Base-by-base conservation (phyloP, 2,329 filamentous ascomycete genomes). In the Stenocarpella maydis region DNA sequence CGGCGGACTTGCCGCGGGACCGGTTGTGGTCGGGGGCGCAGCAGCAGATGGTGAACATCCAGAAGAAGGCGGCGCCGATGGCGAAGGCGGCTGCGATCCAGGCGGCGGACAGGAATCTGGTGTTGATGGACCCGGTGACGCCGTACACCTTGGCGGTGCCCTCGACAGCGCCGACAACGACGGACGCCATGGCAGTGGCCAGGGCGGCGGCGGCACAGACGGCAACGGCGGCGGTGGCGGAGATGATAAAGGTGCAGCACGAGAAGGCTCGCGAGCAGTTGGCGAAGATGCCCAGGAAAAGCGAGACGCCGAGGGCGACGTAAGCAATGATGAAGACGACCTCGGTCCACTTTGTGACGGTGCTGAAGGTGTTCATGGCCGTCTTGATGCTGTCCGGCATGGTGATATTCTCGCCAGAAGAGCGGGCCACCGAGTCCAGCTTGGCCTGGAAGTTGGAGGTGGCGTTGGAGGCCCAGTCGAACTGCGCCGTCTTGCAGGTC, bases 11-110 rank as follows among this genome's bases (percentile, higher is more conserved):
- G 53, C 73, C 68, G 68, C 73, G 71, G 50, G 73, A 77, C 71
- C 72, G 66, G 72, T 78, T 79, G 74, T 78, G 80, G 73, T 93
- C 93, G 74, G 83, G 81, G 69, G 87, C 90, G 86, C 95, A 97
- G 89, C 95, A 98, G 91, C 95, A 98, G 76, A 92, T 88, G 80
- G 90, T 93, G 80, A 97, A 89, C 77, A 95, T 83, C 95, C 96
- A 98, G 91, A 98, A 98, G 78, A 97, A 82, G 73, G 88, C 89
- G 9, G 92, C 91, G 50, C 80, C 92, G 41, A 96, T 78, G 71
- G 91, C 91, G 78, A 97, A 94, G 34, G 88, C 92, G 47, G 91
- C 91, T 52, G 90, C 91, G 71, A 98, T 84, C 93, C 95, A 98
- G 75, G 92, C 88, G 24, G 90, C 82, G 43, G 86, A 86, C 67